Base-by-base conservation (phyloP, 805 yeast species). In the Candida rishiriensis region DNA sequence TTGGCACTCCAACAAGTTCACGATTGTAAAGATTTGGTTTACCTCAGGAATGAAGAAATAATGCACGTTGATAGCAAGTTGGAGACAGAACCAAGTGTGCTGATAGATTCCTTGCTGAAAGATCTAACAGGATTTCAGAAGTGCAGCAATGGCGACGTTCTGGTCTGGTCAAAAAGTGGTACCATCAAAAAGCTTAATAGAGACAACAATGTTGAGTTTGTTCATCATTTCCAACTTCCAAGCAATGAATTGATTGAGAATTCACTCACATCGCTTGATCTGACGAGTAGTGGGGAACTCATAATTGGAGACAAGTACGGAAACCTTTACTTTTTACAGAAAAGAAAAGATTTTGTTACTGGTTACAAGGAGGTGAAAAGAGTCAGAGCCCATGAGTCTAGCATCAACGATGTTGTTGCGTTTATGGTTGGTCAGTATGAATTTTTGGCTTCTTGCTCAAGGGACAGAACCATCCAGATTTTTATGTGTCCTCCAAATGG, bases 401-500 rank as follows among this genome's bases (percentile, higher is more conserved):
- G 75, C 10, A 60, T 79, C 13, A 78, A 75, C 46, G 80, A 73
- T 36, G 53, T 78, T 2, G 43, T 59, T 1, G 63, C 58, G 40
- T 73, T 75, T 43, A 54, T 59, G 36, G 43, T 64, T 3, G 63
- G 49, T 0, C 47, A 49, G 0, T 36, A 46, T 14, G 54, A 63
- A 32, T 66, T 73, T 38, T 53, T 74, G 4, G 69, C 71, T 15
- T 71, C 78, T 34, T 73, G 75, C 26, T 76, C 84, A 1, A 61
- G 87, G 35, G 88, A 82, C 55, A 56, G 88, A 41, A 82, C 81
- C 69, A 72, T 82, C 29, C 88, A 82, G 55, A 55, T 81, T 0
- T 78, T 77, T 46, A 54, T 56, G 12, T 63, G 17, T 15, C 16
- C 2, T 11, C 10, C 5, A 13, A 13, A 29, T 10, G 9, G 10